These are phyloP conservation scores for Cladosporium colombiae DNA, from an alignment of 2,329 filamentous ascomycete genomes.

Conservation along the genomic window DNA sequence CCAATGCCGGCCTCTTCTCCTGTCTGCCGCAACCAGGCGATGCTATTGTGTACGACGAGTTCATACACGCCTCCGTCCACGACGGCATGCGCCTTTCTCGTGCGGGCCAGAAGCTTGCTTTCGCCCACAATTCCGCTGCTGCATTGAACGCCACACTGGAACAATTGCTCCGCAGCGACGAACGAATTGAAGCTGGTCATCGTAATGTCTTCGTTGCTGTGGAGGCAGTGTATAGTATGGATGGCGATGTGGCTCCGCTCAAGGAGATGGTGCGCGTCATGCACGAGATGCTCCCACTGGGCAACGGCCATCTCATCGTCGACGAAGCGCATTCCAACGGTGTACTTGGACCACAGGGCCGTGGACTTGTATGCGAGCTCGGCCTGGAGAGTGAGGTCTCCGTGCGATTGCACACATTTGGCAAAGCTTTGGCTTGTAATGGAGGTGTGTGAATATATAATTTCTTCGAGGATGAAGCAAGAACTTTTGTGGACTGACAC, in stretches of 20 bases:
- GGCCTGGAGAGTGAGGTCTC: constrained; percentile 59
- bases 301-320: constrained; percentile 64
- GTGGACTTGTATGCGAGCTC: constrained; percentile 59
- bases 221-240: constrained; percentile 79
- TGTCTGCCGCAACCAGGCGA: constrained; percentile 51
- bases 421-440: constrained; percentile 67
- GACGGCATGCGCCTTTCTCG: constrained; percentile 72
- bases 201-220: constrained; percentile 67
- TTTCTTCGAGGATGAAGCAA: not conserved
- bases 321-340: constrained; percentile 71
- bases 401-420: constrained; percentile 65
- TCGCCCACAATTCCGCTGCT: constrained; percentile 58
- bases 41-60: constrained; percentile 68
- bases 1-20: constrained; percentile 51
- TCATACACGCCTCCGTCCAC: constrained; percentile 76
- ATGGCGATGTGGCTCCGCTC: constrained; percentile 71
- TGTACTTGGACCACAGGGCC: constrained; percentile 56
- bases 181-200: constrained; percentile 39
- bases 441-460: constrained; percentile 57
- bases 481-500: not conserved
- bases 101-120: constrained; percentile 51
- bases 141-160: constrained; percentile 37
- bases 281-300: constrained; percentile 55
- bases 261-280: constrained; percentile 60
- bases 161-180: constrained; percentile 33